These are phyloP conservation scores for Agaricus subrufescens DNA, from an alignment of 768 basidiomycete genomes.

Conservation along the genomic window DNA sequence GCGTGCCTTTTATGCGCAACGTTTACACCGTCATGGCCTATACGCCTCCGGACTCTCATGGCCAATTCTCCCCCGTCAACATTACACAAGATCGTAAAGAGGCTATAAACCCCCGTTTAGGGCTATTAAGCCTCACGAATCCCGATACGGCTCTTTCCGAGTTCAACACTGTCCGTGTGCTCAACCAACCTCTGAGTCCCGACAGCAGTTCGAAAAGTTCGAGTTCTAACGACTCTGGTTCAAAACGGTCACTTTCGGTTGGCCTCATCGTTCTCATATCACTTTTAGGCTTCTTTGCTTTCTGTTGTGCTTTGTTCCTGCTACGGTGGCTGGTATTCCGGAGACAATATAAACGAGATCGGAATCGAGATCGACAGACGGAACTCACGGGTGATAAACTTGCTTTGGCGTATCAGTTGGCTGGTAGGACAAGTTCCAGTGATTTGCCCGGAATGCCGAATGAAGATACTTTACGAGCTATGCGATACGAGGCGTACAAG, in stretches of 20 bases:
- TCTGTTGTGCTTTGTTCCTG: slow-evolving; percentile 51
- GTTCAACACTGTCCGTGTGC: slow-evolving; percentile 65
- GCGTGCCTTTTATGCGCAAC: slow-evolving; percentile 74
- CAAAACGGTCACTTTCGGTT: slow-evolving; percentile 40
- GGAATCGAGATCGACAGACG: slow-evolving; percentile 10
- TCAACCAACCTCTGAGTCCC: slow-evolving; percentile 48
- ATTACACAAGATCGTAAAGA: not conserved
- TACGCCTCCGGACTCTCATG: slow-evolving; percentile 38
- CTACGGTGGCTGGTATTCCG: slow-evolving; percentile 47
- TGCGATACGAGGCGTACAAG: slow-evolving; percentile 35
- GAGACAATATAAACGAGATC: slow-evolving; percentile 24
- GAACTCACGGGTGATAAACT: slow-evolving; percentile 15
- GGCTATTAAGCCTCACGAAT: slow-evolving; percentile 61
- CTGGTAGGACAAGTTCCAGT: slow-evolving; percentile 18
- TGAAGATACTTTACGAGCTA: slow-evolving; percentile 35
- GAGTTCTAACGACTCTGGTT: not conserved
- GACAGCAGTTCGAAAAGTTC: not conserved
- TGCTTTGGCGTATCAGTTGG: slow-evolving; percentile 32
- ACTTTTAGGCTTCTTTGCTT: slow-evolving; percentile 51
- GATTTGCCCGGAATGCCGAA: slow-evolving; percentile 22
- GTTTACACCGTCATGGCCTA: slow-evolving; percentile 77
- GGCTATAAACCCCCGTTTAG: slow-evolving; percentile 38
- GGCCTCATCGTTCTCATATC: slow-evolving; percentile 63
- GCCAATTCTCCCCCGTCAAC: slow-evolving; percentile 34
- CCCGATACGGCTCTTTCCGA: slow-evolving; percentile 56